Evolutionary conservation across 495 filamentous ascomycete genomes (phyloP).

Genomic region (Amphirosellinia nigrospora): DNA sequence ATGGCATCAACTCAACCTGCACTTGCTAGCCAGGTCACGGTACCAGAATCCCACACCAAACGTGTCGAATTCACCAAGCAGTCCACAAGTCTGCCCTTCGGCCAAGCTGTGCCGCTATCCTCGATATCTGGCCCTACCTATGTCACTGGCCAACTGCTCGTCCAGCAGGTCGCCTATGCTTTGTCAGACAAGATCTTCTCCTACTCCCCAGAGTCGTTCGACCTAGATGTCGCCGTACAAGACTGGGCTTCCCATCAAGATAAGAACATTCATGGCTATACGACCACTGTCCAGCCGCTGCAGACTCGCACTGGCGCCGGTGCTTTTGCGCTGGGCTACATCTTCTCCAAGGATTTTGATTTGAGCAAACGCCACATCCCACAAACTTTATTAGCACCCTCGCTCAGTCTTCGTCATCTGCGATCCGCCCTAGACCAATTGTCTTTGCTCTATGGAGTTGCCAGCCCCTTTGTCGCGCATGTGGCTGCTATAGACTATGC

Average conservation of each 20-base stretch:
- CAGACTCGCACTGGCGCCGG: conserved; percentile 90
- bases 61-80: conserved; percentile 44
- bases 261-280: conserved; percentile 80
- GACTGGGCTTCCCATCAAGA: conserved; percentile 71
- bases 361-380: conserved; percentile 88
- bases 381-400: conserved; percentile 85
- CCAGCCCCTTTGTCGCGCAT: conserved; percentile 91
- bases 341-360: conserved; percentile 96
- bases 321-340: conserved; percentile 90
- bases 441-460: conserved; percentile 82
- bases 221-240: conserved; percentile 80
- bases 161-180: conserved; percentile 93
- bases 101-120: conserved; percentile 60
- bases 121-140: conserved; percentile 89
- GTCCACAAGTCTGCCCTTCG: conserved; percentile 68
- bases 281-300: conserved; percentile 76
- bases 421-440: conserved; percentile 88
- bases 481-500: conserved; percentile 93
- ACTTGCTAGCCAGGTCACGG: conserved; percentile 34
- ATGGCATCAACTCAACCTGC: conserved; percentile 36
- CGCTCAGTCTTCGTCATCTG: conserved; percentile 78
- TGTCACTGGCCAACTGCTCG: conserved; percentile 84
- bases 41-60: conserved; percentile 36
- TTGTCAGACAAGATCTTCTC: conserved; percentile 96
- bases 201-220: conserved; percentile 92